These are phyloP conservation scores for Intubia oerlemansii DNA, from an alignment of 2,329 filamentous ascomycete genomes.

Conservation along the genomic window DNA sequence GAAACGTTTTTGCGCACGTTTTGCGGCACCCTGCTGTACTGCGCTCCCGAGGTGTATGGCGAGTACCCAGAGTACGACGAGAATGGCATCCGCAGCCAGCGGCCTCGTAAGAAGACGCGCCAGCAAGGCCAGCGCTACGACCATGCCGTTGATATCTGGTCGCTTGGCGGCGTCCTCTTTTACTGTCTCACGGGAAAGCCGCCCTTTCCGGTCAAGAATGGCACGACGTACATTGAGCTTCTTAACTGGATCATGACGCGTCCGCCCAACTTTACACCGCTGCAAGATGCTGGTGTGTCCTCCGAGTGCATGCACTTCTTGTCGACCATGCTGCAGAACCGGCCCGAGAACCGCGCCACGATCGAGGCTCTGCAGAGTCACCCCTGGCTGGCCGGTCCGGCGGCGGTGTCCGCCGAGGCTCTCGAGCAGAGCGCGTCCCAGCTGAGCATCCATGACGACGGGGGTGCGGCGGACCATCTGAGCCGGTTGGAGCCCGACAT, in stretches of 20 bases:
- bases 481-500: no score
- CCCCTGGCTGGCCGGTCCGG: constrained; percentile 40
- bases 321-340: constrained; percentile 56
- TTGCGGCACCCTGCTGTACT: constrained; percentile 88
- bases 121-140: constrained; percentile 48
- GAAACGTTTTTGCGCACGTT: constrained; percentile 92
- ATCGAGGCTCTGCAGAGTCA: constrained; percentile 49
- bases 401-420: constrained; percentile 31
- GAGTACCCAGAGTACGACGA: constrained; percentile 49
- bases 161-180: constrained; percentile 78
- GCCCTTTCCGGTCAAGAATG: constrained; percentile 60
- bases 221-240: constrained; percentile 58
- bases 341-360: constrained; percentile 56
- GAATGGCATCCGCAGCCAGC: constrained; percentile 26
- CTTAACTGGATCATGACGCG: constrained; percentile 72
- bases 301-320: constrained; percentile 53
- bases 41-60: constrained; percentile 88
- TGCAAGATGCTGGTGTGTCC: constrained; percentile 39
- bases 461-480: no score
- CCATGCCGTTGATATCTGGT: constrained; percentile 92
- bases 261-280: constrained; percentile 41
- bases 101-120: constrained; percentile 39
- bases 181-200: constrained; percentile 61
- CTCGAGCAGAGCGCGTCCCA: constrained; percentile 39
- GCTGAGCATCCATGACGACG: constrained; percentile 34